These are phyloP conservation scores for Porpolomopsis calyptriformis DNA, from an alignment of 768 basidiomycete genomes.

Conservation along the genomic window DNA sequence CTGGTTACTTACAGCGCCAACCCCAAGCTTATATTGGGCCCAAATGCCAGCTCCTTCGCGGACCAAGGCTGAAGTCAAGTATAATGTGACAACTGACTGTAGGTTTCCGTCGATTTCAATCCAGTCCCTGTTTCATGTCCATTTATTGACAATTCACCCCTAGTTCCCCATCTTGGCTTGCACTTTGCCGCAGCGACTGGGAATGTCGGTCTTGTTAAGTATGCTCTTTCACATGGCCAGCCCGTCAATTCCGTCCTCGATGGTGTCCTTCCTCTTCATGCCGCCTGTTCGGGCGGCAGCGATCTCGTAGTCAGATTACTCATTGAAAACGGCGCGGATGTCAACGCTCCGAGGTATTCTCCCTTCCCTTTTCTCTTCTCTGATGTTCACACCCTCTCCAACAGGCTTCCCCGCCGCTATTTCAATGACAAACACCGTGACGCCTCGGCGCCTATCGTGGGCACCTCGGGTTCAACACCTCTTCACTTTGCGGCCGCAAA, in stretches of 20 bases:
- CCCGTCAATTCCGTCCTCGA: slow-evolving; percentile 94
- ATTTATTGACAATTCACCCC: slow-evolving; percentile 2
- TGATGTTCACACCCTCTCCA: slow-evolving; percentile 4
- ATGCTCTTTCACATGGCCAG: slow-evolving; percentile 88
- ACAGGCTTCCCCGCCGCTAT: slow-evolving; percentile 63
- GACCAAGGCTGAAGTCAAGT: slow-evolving; percentile 42
- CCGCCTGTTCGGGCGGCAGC: slow-evolving; percentile 85
- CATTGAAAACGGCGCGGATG: slow-evolving; percentile 93
- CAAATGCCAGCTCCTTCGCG: slow-evolving; percentile 40
- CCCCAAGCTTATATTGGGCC: background rate
- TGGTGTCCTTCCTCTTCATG: slow-evolving; percentile 94
- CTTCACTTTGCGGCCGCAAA: slow-evolving; percentile 97
- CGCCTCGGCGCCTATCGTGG: slow-evolving; percentile 59
- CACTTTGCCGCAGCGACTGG: slow-evolving; percentile 75
- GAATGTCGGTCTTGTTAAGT: slow-evolving; percentile 86
- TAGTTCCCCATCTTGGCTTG: slow-evolving; percentile 68
- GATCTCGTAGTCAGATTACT: slow-evolving; percentile 80
- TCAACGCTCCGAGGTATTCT: slow-evolving; percentile 79
- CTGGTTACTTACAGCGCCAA: background rate
- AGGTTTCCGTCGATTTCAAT: slow-evolving; percentile 16
- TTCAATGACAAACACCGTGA: slow-evolving; percentile 60
- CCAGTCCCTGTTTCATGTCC: slow-evolving; percentile 10
- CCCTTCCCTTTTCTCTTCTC: slow-evolving; percentile 7
- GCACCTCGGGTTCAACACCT: slow-evolving; percentile 83
- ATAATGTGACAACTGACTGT: slow-evolving; percentile 52